These are phyloP conservation scores for Verbena officinalis DNA, from an alignment of 257 asterid species.

Conservation along the genomic window DNA sequence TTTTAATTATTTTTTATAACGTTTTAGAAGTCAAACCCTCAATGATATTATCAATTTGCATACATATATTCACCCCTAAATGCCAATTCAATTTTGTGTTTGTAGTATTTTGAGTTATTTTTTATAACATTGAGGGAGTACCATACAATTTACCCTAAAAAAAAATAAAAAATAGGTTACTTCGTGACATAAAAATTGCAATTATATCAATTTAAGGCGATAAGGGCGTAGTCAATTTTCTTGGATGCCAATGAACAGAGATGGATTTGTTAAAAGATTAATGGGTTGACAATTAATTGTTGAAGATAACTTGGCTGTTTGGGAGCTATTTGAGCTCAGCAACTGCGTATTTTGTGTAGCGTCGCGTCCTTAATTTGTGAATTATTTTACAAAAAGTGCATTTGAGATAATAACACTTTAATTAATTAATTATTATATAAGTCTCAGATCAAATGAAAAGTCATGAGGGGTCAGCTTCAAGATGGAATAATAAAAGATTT, in stretches of 20 bases:
- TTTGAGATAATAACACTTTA: slow-evolving; percentile 35
- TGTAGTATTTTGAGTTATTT: too few relatives aligned
- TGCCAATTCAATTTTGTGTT: too few relatives aligned
- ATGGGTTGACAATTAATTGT: slow-evolving; percentile 61
- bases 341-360: slow-evolving; percentile 43
- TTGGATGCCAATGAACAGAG: slow-evolving; percentile 48
- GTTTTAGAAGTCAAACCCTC: slow-evolving; percentile 40
- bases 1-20: too few relatives aligned
- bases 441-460: slow-evolving; percentile 32
- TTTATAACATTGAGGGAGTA: too few relatives aligned
- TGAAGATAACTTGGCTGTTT: slow-evolving; percentile 27
- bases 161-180: too few relatives aligned
- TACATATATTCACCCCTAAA: too few relatives aligned
- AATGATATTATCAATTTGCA: too few relatives aligned
- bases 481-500: slow-evolving; percentile 16
- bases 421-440: slow-evolving; percentile 25
- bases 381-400: slow-evolving; percentile 47
- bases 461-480: slow-evolving; percentile 44
- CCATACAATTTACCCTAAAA: too few relatives aligned
- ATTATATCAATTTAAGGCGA: too few relatives aligned
- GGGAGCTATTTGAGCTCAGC: slow-evolving; percentile 41
- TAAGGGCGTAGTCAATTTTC: slow-evolving; percentile 50
- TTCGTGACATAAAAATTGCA: too few relatives aligned
- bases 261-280: slow-evolving; percentile 47
- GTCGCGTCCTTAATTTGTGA: neutral